A percentile compares a stretch with the other conserved stretches of the same genome.
These are phyloP conservation scores for Paramecium tetraurelia DNA, from an alignment of 73 alveolate species.

Conservation along the genomic window DNA sequence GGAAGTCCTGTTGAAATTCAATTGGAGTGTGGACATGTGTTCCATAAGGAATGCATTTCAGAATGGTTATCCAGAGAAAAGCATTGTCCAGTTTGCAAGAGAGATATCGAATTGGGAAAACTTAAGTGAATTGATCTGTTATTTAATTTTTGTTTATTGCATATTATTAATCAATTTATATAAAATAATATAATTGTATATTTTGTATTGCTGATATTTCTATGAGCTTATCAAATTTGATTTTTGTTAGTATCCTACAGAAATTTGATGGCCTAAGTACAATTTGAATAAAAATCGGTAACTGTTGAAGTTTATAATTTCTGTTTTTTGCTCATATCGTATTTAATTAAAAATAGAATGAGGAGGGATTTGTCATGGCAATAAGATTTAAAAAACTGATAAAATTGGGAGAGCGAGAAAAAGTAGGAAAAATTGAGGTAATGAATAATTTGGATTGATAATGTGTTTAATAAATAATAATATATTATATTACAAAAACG, in stretches of 20 bases:
- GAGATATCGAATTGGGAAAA: conserved; percentile 32
- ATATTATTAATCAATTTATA: not conserved
- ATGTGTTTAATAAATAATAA: not conserved
- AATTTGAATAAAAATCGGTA: not conserved
- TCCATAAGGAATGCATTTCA: conserved; percentile 66
- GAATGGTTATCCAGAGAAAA: conserved; percentile 52
- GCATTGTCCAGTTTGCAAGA: conserved; percentile 66
- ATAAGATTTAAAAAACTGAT: not conserved
- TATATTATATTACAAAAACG: not conserved
- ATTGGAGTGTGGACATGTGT: conserved; percentile 62
- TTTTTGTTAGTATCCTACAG: not conserved
- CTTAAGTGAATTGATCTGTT: not conserved
- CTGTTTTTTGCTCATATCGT: not conserved
- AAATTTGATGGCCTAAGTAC: not conserved
- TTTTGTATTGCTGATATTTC: not conserved
- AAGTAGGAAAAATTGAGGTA: not conserved
- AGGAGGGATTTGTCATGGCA: not conserved
- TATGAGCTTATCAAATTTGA: not conserved
- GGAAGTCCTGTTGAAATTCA: not conserved
- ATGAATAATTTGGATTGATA: not conserved
- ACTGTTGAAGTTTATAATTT: not conserved
- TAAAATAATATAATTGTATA: not conserved
- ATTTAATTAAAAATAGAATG: not conserved
- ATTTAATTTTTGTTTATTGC: not conserved
- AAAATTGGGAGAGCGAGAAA: not conserved